Evolutionary conservation across 345 rosid genomes (phyloP).

Genomic region (Aquilaria malaccensis): DNA sequence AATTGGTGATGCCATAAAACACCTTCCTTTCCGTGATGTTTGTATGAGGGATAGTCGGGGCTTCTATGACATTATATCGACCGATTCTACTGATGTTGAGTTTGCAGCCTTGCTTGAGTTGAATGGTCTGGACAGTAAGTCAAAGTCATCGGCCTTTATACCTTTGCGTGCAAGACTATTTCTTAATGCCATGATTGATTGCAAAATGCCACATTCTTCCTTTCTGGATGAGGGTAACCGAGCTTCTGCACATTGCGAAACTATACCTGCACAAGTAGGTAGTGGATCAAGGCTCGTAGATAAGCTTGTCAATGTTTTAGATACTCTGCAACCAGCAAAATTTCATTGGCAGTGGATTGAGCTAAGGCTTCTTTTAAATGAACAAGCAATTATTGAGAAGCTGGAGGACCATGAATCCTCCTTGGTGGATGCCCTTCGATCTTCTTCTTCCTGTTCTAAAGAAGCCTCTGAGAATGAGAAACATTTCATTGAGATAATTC

Average conservation of each 20-base stretch:
- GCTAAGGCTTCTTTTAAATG: conserved; percentile 92
- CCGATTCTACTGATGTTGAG: conserved; percentile 83
- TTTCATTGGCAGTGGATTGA: conserved; percentile 99
- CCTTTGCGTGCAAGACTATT: conserved; percentile 95
- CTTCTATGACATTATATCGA: conserved; percentile 76
- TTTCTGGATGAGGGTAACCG: conserved; percentile 46
- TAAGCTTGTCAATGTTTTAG: conserved; percentile 70
- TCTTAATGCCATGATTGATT: conserved; percentile 78
- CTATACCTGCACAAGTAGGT: conserved; percentile 42
- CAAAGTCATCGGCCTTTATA: conserved; percentile 64
- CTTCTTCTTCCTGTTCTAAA: conserved; percentile 63
- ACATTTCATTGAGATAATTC: conserved; percentile 75
- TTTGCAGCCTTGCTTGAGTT: conserved; percentile 65
- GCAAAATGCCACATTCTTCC: conserved; percentile 49
- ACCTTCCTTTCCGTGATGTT: conserved; percentile 84
- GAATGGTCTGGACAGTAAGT: conserved; percentile 62
- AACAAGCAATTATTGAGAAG: conserved; percentile 85
- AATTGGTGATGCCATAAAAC: conserved; percentile 71
- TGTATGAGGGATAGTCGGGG: conserved; percentile 80
- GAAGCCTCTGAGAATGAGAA: conserved; percentile 88
- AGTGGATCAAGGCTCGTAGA: conserved; percentile 67
- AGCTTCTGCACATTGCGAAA: conserved; percentile 42
- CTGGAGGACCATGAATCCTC: conserved; percentile 66
- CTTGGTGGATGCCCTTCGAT: conserved; percentile 66
- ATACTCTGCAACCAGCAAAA: conserved; percentile 89